A percentile compares a stretch with the other conserved stretches of the same genome.
These are phyloP conservation scores for Penicillium coffeae DNA, from an alignment of 495 filamentous ascomycete species.

Conservation along the genomic window DNA sequence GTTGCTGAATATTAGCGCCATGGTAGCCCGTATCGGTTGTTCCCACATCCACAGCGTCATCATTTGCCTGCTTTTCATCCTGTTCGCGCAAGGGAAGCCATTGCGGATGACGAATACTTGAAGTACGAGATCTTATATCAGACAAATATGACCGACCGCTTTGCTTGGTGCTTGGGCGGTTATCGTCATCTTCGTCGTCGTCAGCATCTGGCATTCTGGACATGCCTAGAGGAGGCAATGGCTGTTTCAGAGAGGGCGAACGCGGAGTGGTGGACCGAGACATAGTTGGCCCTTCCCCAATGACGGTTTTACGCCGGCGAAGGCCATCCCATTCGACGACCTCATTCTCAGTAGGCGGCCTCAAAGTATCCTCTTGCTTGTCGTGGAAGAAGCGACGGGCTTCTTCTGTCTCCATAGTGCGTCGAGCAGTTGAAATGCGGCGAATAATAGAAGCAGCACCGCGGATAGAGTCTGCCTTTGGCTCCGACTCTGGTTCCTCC, in stretches of 20 bases:
- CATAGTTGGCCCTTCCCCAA: constrained; percentile 46
- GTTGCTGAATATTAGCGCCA: constrained; percentile 16
- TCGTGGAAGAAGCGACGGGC: constrained; percentile 76
- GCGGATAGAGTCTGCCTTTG: constrained; percentile 93
- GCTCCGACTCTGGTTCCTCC: constrained; percentile 90
- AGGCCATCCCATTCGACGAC: constrained; percentile 92
- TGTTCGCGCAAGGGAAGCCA: constrained; percentile 33
- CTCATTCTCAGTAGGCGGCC: constrained; percentile 71
- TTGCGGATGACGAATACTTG: constrained; percentile 30
- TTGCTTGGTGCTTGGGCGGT: constrained; percentile 30
- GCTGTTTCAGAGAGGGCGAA: constrained; percentile 41
- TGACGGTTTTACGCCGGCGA: constrained; percentile 71
- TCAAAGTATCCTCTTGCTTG: constrained; percentile 63
- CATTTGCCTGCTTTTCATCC: constrained; percentile 21
- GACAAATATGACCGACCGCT: constrained; percentile 48
- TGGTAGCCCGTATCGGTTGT: constrained; percentile 39
- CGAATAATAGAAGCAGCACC: constrained; percentile 88
- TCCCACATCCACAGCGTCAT: constrained; percentile 39
- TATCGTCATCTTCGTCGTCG: constrained; percentile 34
- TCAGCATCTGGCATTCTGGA: constrained; percentile 70
- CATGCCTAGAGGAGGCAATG: constrained; percentile 85
- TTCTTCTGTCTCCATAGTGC: constrained; percentile 78
- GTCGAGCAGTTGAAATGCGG: constrained; percentile 69
- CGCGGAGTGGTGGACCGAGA: constrained; percentile 25
- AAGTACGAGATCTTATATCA: constrained; percentile 52